Evolutionary conservation across 2,329 filamentous ascomycete genomes (phyloP), one percentile per base, ranked within the genome.

Genomic region (Proliferodiscus dingleyae): DNA sequence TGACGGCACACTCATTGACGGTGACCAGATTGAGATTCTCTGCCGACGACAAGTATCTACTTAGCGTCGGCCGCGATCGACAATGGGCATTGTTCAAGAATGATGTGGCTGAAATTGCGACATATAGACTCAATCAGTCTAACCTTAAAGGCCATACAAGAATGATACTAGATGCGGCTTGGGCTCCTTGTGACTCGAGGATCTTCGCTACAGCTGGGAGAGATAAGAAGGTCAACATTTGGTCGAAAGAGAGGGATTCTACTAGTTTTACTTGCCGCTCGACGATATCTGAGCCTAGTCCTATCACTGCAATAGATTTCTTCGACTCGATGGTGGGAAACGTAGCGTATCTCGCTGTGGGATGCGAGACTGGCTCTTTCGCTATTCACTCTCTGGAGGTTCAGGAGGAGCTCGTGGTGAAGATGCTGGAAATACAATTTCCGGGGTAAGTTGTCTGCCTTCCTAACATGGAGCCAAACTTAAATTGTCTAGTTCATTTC

Each of bases 81-180:
- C 88, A 95, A 66, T 98, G 91, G 89, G 83, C 82, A 0, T 71
- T 97, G 1, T 98, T 91, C 63, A 69, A 78, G 57, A 73, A 80
- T 30, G 68, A 68, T 26, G 59, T 56, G 5, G 58, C 64, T 2
- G 61, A 64, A 1, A 57, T 40, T 26, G 48, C 55, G 16, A 48
- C 44, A 3, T 96, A 86, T 59, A 67, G 64, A 19, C 70, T 84
- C 3, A 64, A 78, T 30, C 71, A 82, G 50, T 71, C 77, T 2
- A 89, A 95, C 58, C 78, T 81, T 2, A 96, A 95, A 67, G 91
- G 87, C 0, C 93, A 98, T 65, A 76, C 85, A 3, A 75, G 93
- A 48, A 97, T 98, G 89, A 90, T 98, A 37, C 73, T 97, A 11
- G 89, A 89, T 61, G 86, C 82, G 1, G 80, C 87, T 2, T 98